These are phyloP conservation scores for Aspergillus saccharolyticus DNA, from an alignment of 495 filamentous ascomycete genomes.

Conservation along the genomic window DNA sequence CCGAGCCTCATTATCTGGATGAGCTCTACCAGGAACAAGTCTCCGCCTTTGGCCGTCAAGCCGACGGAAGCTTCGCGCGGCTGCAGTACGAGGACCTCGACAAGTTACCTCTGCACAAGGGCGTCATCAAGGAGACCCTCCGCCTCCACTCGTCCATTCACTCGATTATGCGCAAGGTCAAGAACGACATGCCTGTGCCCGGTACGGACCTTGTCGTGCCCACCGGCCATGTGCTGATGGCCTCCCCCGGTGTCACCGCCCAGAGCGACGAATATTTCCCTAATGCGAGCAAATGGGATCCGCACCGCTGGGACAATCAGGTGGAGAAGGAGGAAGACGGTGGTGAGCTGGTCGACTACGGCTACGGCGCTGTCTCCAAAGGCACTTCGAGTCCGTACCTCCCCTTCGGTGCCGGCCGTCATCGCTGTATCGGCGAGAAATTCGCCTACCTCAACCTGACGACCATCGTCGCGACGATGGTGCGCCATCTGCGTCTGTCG, in stretches of 20 bases:
- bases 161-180: conserved; percentile 81
- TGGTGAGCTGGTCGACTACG: conserved; percentile 76
- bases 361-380: conserved; percentile 88
- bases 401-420: conserved; percentile 89
- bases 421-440: conserved; percentile 94
- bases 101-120: conserved; percentile 62
- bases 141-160: conserved; percentile 78
- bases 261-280: conserved; percentile 71
- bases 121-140: conserved; percentile 75
- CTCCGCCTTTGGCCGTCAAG: conserved; percentile 51
- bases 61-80: conserved; percentile 41
- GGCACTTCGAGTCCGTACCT: conserved; percentile 83
- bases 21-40: conserved; percentile 74
- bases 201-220: conserved; percentile 78
- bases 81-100: conserved; percentile 63
- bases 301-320: conserved; percentile 73
- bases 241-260: conserved; percentile 73
- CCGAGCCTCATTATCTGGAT: conserved; percentile 65
- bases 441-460: conserved; percentile 91
- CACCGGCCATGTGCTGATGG: conserved; percentile 66
- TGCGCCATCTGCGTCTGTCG: conserved; percentile 68
- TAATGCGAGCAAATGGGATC: conserved; percentile 76
- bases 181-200: conserved; percentile 68
- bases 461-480: conserved; percentile 75
- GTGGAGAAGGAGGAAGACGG: conserved; percentile 49